These are phyloP conservation scores for Macrophomina phaseolina DNA, from an alignment of 2,329 filamentous ascomycete genomes.

Conservation along the genomic window DNA sequence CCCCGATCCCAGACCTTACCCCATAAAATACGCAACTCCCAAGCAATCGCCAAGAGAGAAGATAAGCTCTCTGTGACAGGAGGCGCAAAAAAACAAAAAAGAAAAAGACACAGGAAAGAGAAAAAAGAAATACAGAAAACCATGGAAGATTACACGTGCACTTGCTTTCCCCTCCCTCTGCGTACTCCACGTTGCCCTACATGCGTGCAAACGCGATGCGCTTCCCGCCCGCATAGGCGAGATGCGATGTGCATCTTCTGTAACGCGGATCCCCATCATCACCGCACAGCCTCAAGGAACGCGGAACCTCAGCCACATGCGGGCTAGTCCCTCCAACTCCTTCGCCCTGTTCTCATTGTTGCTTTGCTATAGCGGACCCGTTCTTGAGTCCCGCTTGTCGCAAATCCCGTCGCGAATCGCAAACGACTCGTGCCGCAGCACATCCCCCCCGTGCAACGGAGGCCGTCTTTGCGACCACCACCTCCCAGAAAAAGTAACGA, in stretches of 20 bases:
- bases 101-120: background rate
- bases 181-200: slow-evolving; percentile 18
- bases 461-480: too few species aligned
- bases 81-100: background rate
- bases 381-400: background rate
- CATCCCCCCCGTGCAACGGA: too few species aligned
- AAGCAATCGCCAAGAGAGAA: background rate
- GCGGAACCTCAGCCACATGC: background rate
- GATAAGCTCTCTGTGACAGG: background rate
- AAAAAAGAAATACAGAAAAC: background rate
- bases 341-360: background rate
- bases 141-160: too few species aligned
- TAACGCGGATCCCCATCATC: background rate
- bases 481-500: too few species aligned
- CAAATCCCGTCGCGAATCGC: slow-evolving; percentile 2
- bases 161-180: slow-evolving; percentile 3
- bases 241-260: too few species aligned
- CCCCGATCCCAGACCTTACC: background rate
- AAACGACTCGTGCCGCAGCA: background rate
- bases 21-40: background rate
- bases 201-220: too few species aligned
- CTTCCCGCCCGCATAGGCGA: too few species aligned
- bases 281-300: background rate
- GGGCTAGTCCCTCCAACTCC: background rate
- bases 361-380: background rate